Evolutionary conservation across 75 land plant species (phyloP).

Genomic region (Gnetum montanum): DNA sequence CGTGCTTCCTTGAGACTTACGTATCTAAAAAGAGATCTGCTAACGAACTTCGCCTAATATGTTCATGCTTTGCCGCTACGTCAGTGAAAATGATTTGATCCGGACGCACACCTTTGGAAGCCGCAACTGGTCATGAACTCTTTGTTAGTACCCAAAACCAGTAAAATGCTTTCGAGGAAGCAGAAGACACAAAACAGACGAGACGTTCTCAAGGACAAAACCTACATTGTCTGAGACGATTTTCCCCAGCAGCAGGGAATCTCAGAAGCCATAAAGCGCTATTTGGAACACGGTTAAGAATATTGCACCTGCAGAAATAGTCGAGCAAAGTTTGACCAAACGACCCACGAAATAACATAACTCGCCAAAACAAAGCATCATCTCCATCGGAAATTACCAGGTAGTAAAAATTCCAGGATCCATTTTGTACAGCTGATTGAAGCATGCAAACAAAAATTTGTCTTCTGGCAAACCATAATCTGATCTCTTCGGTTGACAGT

Average conservation of each 20-base stretch:
- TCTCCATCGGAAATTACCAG: too few species aligned
- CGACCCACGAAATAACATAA: background rate
- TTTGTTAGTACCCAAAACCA: constrained; percentile 1
- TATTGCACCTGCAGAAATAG: constrained; percentile 69
- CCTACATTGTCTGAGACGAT: constrained; percentile 85
- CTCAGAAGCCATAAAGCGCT: constrained; percentile 95
- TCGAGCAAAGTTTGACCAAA: constrained; percentile 1
- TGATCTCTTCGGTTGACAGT: constrained; percentile 67
- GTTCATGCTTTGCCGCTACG: constrained; percentile 91
- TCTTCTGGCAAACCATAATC: constrained; percentile 96
- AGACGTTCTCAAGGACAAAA: too few species aligned
- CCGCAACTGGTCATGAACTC: constrained; percentile 89
- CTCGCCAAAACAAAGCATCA: background rate
- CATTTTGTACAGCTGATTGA: constrained; percentile 98
- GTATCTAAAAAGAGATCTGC: constrained; percentile 98
- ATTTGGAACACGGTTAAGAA: constrained; percentile 88
- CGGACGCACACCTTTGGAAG: constrained; percentile 68
- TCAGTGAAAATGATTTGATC: constrained; percentile 98
- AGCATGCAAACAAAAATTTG: constrained; percentile 95
- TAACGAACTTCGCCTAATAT: constrained; percentile 81
- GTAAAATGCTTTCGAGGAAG: background rate
- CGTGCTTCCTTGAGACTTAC: constrained; percentile 55
- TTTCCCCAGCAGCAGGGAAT: constrained; percentile 98
- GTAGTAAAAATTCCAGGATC: constrained; percentile 91
- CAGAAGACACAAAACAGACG: background rate